phyloP scores from a whole-genome alignment of 2,329 filamentous ascomycete genomes.

The Geosmithia morbida region DNA sequence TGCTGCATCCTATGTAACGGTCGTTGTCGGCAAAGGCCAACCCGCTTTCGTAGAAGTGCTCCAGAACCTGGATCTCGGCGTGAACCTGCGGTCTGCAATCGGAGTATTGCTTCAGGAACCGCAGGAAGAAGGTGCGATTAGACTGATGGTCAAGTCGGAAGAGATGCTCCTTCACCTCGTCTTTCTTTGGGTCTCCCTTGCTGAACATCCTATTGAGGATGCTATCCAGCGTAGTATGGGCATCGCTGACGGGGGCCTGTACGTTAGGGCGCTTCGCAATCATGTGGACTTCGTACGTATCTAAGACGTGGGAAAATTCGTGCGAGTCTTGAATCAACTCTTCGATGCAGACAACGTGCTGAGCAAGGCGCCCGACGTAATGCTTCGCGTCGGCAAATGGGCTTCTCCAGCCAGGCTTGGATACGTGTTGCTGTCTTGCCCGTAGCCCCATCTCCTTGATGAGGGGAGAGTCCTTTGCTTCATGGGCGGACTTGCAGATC shows the following conservation, averaged over 20 bases:
- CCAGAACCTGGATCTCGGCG: constrained; percentile 30
- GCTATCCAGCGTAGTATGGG: constrained; percentile 1
- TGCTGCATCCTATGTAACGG: constrained; percentile 33
- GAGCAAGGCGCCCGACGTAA: constrained; percentile 27
- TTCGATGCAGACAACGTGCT: constrained; percentile 22
- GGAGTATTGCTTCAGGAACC: background rate
- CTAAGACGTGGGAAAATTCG: constrained; percentile 14
- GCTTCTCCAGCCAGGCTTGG: background rate
- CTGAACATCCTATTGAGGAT: constrained; percentile 2
- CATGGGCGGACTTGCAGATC: background rate
- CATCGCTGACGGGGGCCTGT: constrained; percentile 6
- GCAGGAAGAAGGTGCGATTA: background rate
- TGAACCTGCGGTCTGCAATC: constrained; percentile 18
- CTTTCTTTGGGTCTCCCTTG: background rate
- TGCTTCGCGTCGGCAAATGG: constrained; percentile 15
- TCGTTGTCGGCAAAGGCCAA: constrained; percentile 22
- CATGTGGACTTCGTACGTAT: constrained; percentile 6
- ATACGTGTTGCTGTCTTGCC: background rate
- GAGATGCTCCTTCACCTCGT: background rate
- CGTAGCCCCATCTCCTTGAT: background rate
- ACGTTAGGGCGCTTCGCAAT: constrained; percentile 6
- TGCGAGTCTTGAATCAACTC: constrained; percentile 19
- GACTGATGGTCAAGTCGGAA: background rate
- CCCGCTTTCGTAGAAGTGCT: constrained; percentile 22
- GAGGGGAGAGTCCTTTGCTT: background rate